Conservation (phyloP, 176 grass and related monocot genomes). For the Zoysia japonica region DNA sequence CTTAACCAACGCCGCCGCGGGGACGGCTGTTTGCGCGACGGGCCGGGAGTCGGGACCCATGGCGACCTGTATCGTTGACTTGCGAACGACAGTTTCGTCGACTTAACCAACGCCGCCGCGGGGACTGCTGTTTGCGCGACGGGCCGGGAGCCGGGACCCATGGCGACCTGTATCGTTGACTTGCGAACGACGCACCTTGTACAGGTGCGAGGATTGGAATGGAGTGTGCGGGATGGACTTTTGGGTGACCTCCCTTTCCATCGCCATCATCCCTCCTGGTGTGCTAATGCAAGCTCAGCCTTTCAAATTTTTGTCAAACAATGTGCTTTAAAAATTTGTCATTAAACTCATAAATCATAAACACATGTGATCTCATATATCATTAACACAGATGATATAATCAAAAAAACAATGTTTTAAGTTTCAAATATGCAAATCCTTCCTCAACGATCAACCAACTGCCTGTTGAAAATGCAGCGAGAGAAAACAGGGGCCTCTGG, state of each 20-base stretch:
- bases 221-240: conserved; percentile 1
- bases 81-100: background rate
- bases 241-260: conserved; percentile 22
- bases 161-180: conserved; percentile 25
- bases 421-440: too few relatives aligned
- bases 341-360: too few relatives aligned
- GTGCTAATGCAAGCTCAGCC: too few relatives aligned
- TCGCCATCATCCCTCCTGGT: conserved; percentile 8
- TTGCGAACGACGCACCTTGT: background rate
- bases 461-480: too few relatives aligned
- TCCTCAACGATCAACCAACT: conserved; percentile 39
- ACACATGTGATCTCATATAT: too few relatives aligned
- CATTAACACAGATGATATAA: too few relatives aligned
- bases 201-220: too few relatives aligned
- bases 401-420: too few relatives aligned
- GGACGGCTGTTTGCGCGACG: too few relatives aligned
- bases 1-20: background rate
- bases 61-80: conserved; percentile 25
- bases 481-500: background rate
- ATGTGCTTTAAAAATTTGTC: too few relatives aligned
- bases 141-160: background rate
- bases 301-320: too few relatives aligned
- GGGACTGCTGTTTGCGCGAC: too few relatives aligned
- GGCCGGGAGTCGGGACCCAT: background rate
- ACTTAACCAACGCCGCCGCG: background rate